A percentile compares a stretch with the other conserved stretches of the same genome.
Conservation (phyloP, 2,329 filamentous ascomycete species). For the Ophiostoma montium region DNA sequence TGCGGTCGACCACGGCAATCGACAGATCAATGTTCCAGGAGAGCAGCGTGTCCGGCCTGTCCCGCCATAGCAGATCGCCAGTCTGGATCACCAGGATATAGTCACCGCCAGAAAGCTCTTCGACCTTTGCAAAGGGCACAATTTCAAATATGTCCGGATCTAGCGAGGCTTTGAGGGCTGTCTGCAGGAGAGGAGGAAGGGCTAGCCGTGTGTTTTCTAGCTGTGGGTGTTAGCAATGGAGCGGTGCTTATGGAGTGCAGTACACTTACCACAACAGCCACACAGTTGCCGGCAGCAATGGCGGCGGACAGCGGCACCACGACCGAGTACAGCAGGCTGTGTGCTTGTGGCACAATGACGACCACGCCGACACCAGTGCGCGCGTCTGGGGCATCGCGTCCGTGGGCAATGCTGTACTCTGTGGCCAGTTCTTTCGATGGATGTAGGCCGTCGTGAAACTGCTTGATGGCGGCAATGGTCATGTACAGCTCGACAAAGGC, state of each 20-base stretch:
- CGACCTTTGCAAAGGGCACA: background rate
- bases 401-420: conserved; percentile 19
- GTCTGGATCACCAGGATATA: background rate
- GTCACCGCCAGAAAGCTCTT: background rate
- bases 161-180: background rate
- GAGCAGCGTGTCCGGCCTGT: background rate
- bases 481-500: conserved; percentile 20
- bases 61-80: background rate
- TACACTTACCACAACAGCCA: conserved; percentile 17
- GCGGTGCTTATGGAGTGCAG: background rate
- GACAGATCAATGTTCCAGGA: background rate
- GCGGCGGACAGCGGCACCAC: conserved; percentile 21
- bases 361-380: conserved; percentile 18
- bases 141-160: background rate
- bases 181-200: background rate
- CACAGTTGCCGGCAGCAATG: conserved; percentile 23
- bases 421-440: conserved; percentile 16
- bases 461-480: conserved; percentile 18
- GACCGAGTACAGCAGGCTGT: conserved; percentile 21
- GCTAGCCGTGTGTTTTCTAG: background rate
- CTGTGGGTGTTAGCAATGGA: background rate
- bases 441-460: conserved; percentile 19
- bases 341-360: conserved; percentile 19
- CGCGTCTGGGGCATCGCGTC: conserved; percentile 15
- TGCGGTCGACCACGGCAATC: conserved; percentile 40